These are phyloP conservation scores for Fusarium sp. DNA, from an alignment of 2,329 filamentous ascomycete genomes.

Conservation along the genomic window DNA sequence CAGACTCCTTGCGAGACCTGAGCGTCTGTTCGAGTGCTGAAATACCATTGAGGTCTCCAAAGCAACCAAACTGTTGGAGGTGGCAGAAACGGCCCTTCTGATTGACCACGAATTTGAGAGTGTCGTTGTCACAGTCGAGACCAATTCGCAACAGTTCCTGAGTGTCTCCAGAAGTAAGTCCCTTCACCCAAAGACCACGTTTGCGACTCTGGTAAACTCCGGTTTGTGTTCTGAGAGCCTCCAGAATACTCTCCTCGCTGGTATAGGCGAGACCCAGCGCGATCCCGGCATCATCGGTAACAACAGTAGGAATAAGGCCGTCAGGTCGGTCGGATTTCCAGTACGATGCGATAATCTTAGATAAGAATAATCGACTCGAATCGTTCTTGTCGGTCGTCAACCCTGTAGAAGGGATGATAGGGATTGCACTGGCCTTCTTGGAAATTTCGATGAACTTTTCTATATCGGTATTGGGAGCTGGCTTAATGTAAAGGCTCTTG, in stretches of 20 bases:
- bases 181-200: conserved; percentile 96
- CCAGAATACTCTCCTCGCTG: conserved; percentile 87
- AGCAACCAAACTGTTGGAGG: conserved; percentile 90
- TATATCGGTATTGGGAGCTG: conserved; percentile 56
- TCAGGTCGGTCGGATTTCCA: conserved; percentile 86
- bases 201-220: conserved; percentile 98
- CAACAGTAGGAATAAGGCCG: conserved; percentile 86
- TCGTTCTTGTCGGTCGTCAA: conserved; percentile 76
- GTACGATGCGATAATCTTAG: conserved; percentile 75
- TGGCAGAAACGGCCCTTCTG: conserved; percentile 97
- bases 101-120: conserved; percentile 86
- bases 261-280: conserved; percentile 94
- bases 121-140: conserved; percentile 93
- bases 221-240: conserved; percentile 79
- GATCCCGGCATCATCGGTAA: conserved; percentile 86
- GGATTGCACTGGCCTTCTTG: conserved; percentile 67
- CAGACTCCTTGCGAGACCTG: conserved; percentile 79
- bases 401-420: conserved; percentile 75
- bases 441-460: conserved; percentile 58
- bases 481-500: conserved; percentile 61
- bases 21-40: conserved; percentile 89
- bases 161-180: conserved; percentile 90
- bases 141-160: conserved; percentile 88
- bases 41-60: conserved; percentile 84
- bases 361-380: conserved; percentile 64